Evolutionary conservation across 2,329 filamentous ascomycete species (phyloP).

Genomic region (Ophiostoma piceae): DNA sequence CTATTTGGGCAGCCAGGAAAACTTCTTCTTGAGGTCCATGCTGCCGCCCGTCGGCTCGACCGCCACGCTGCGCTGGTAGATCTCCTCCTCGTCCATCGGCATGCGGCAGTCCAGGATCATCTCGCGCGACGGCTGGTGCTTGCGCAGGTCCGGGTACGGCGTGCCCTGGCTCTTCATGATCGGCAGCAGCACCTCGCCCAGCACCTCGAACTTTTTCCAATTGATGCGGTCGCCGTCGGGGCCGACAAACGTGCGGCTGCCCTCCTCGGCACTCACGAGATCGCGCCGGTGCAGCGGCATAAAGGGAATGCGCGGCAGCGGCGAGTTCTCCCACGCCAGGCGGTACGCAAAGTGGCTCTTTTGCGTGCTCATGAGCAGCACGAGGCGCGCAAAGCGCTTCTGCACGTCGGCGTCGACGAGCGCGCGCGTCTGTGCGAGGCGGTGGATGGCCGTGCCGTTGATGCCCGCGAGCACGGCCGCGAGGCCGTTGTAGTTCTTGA

Average conservation of each 20-base stretch:
- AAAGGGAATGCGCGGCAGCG: conserved; percentile 84
- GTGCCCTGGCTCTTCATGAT: conserved; percentile 88
- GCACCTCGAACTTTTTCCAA: conserved; percentile 96
- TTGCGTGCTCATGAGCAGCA: conserved; percentile 86
- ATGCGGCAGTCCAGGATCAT: conserved; percentile 78
- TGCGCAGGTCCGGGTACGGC: conserved; percentile 67
- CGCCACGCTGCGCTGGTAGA: conserved; percentile 57
- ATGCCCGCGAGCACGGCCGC: conserved; percentile 92
- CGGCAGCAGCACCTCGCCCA: conserved; percentile 84
- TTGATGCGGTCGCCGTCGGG: conserved; percentile 72
- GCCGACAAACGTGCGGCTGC: conserved; percentile 82
- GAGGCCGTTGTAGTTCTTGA: conserved; percentile 96
- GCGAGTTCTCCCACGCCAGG: conserved; percentile 95
- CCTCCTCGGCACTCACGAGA: conserved; percentile 85
- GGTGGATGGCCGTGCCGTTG: conserved; percentile 79
- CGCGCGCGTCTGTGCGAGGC: conserved; percentile 72
- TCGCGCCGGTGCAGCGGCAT: conserved; percentile 85
- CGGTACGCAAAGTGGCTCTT: conserved; percentile 93
- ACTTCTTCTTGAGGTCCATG: conserved; percentile 57
- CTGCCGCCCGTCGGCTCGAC: conserved; percentile 49
- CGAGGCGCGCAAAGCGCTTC: conserved; percentile 81
- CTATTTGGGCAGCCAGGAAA: conserved; percentile 58
- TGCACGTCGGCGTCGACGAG: conserved; percentile 66
- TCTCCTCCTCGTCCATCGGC: conserved; percentile 76
- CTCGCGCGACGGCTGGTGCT: conserved; percentile 64